These are phyloP conservation scores for Didymella arachidicola DNA, from an alignment of 2,329 filamentous ascomycete genomes.

Conservation along the genomic window DNA sequence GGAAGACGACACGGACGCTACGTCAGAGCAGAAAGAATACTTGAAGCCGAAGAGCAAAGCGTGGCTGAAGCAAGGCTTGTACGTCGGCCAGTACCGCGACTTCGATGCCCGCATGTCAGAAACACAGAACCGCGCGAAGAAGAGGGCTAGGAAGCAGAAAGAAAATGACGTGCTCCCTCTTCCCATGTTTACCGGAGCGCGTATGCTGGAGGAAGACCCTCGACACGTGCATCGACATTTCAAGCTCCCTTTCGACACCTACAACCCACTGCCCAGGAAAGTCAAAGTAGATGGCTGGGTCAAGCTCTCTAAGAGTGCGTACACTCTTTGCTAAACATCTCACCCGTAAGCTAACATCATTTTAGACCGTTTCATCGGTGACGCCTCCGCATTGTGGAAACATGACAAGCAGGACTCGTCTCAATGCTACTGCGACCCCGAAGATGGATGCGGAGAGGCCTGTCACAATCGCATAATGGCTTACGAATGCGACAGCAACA, in stretches of 20 bases:
- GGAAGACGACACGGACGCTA: constrained; percentile 23
- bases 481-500: constrained; percentile 91
- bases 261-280: constrained; percentile 84
- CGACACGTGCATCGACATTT: constrained; percentile 70
- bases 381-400: constrained; percentile 81
- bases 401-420: constrained; percentile 79
- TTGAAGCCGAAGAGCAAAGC: constrained; percentile 66
- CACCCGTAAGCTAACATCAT: constrained; percentile 12
- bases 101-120: constrained; percentile 56
- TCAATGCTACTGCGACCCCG: constrained; percentile 62
- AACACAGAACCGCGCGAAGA: constrained; percentile 53
- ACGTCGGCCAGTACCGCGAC: constrained; percentile 75
- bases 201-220: constrained; percentile 69
- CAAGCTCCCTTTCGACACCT: constrained; percentile 88
- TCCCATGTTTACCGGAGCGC: constrained; percentile 80
- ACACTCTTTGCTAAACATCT: background rate
- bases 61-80: constrained; percentile 84
- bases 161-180: constrained; percentile 70
- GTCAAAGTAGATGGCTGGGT: constrained; percentile 93
- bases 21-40: constrained; percentile 28
- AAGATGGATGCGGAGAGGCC: constrained; percentile 83
- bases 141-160: constrained; percentile 44
- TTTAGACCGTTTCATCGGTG: constrained; percentile 86
- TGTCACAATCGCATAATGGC: constrained; percentile 97
- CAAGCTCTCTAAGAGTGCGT: constrained; percentile 87